Evolutionary conservation across 139 green algal species (phyloP), one percentile per base, ranked within the genome.

Genomic region (Protoeuglena noctilucae): DNA sequence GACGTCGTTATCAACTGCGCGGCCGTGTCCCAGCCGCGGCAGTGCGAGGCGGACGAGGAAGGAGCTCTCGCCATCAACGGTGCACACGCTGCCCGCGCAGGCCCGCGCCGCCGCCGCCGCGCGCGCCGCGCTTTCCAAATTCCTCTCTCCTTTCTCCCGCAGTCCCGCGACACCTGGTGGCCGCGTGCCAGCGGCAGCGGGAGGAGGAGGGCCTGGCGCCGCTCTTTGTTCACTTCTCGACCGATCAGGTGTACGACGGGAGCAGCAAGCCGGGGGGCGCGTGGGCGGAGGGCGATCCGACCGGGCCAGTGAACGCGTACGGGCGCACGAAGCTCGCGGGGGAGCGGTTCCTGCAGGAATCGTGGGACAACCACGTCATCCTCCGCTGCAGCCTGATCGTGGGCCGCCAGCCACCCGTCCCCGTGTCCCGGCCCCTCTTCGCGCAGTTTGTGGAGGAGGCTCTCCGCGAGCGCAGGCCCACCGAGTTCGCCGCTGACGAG

Each of bases 351-450:
- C 67, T 87, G 41, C 48, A 34, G 21, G 26, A 41, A 9, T 21
- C 49, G 12, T 80, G 72, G 69, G 22, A 51, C 14, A 65, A 75
- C 27, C 68, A 78, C 57, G 66, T 77, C 43, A 80, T 81, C 34
- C 71, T 92, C 27, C 56, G 82, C 3, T 69, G 58, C 49, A 77
- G 58, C 51, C 78, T 89, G 57, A 92, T 92, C 55, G 81, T 78
- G 27, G 82, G 82, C 5, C 74, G 77, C n/a, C 60, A 63, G 29
- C 57, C 80, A 0, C 71, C 79, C 4, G 29, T 68, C 9, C 64
- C 78, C 24, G 68, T 79, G 24, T 26, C 25, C 0, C 59, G 76
- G 3, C 28, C 66, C 7, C 72, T 77, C 9, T 87, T 87, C 61
- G 50, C 85, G 30, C 79, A 91, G 66, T 86, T 77, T 48, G 61